Evolutionary conservation across 192 early-diverging fungal genomes (phyloP).

Genomic region (Linnemannia elongata): DNA sequence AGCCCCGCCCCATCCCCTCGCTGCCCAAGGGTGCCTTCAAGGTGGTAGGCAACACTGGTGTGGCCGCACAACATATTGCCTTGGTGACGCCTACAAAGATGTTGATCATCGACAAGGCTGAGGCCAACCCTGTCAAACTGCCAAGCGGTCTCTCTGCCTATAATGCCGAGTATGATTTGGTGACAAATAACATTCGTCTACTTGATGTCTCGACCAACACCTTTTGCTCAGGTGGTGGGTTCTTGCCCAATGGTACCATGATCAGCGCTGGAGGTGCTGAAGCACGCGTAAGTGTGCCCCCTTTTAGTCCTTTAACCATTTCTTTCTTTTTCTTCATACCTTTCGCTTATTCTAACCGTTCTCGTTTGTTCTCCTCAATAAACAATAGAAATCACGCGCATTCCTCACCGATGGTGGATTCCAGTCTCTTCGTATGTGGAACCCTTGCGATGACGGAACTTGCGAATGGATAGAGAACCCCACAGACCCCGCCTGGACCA

Average conservation of each 20-base stretch:
- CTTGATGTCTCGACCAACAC: slow-evolving; percentile 63
- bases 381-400: slow-evolving; percentile 15
- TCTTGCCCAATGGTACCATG: slow-evolving; percentile 62
- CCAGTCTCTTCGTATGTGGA: slow-evolving; percentile 61
- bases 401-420: slow-evolving; percentile 50
- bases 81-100: slow-evolving; percentile 61
- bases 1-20: slow-evolving; percentile 27
- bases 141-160: slow-evolving; percentile 57
- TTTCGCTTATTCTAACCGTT: background rate
- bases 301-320: background rate
- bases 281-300: slow-evolving; percentile 34
- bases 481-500: slow-evolving; percentile 32
- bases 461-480: slow-evolving; percentile 65
- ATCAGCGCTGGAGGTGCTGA: slow-evolving; percentile 67
- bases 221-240: slow-evolving; percentile 70
- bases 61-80: slow-evolving; percentile 65
- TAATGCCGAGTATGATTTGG: slow-evolving; percentile 61
- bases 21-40: slow-evolving; percentile 59
- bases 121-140: slow-evolving; percentile 44
- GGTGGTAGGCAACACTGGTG: slow-evolving; percentile 59
- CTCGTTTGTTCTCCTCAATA: background rate
- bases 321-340: background rate
- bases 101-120: slow-evolving; percentile 71
- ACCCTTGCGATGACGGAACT: slow-evolving; percentile 56
- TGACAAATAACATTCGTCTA: slow-evolving; percentile 56